Base-by-base conservation (phyloP, 495 filamentous ascomycete genomes). In the Apodospora peruviana region DNA sequence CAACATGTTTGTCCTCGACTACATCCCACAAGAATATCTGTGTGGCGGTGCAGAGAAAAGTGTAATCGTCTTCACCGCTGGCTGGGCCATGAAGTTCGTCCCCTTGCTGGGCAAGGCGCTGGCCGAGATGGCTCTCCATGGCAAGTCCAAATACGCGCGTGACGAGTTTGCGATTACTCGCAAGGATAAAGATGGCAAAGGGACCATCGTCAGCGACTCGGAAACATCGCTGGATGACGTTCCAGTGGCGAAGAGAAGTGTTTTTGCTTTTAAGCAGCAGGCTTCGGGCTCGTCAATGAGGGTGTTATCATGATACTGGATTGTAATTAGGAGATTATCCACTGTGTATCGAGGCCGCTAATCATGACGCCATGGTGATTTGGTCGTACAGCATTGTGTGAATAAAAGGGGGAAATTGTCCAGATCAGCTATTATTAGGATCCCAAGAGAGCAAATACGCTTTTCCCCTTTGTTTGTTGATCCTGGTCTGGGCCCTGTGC, bases 1-100 rank as follows among this genome's bases (percentile, higher is more conserved):
- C 43, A 57, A 57, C 36, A 57, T 57, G 54, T 57, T 40, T 27
- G 54, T 57, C 12, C 32, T 57, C 4, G 54, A 57, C 40, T 57
- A 43, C 35, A 40, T 57, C 12, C 54, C 54, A 27, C 25, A 54
- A 20, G 40, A 58, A 29, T 38, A 48, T 39, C 45, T 45, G 8
- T 1, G 8, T 11, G 50, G 50, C 32, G 53, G 50, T 19, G 29
- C 50, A 5, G 46, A 57, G 32, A 45, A 57, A 35, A 57, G 54
- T 42, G 54, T 57, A 23, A 44, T 45, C 17, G 45, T 57, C 18
- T 57, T 57, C 54, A 57, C 54, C 2, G 54, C 54, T 1, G 54
- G 54, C 2, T 57, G 54, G 50, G 54, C 43, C 2, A 58, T 58
- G 56, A 49, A 45, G 38, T 29, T 48, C 43, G 55, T 41, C 14